Percentiles rank a stretch among this genome's conserved stretches.
Conservation (phyloP, 2,329 filamentous ascomycete genomes). For the Hawksworthiomyces lignivorus region DNA sequence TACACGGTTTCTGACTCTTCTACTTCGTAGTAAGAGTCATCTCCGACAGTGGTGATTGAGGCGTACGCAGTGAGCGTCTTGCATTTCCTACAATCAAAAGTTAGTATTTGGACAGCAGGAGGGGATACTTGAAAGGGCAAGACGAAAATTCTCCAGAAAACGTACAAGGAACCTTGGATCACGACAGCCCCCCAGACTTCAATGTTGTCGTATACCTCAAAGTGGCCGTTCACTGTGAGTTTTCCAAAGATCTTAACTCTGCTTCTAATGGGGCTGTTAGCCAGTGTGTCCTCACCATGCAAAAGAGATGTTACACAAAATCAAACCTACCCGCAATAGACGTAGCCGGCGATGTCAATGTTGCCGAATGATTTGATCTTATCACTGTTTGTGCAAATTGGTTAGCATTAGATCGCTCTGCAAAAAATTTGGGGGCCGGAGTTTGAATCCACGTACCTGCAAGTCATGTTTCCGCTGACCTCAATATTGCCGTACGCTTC, state of each 20-base stretch:
- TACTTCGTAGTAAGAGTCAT: conserved; percentile 34
- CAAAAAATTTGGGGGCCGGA: too few species aligned
- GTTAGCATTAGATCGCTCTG: too few species aligned
- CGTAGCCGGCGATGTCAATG: conserved; percentile 32
- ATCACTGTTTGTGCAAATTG: conserved; percentile 28
- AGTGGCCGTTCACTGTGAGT: conserved; percentile 33
- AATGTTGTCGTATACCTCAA: conserved; percentile 32
- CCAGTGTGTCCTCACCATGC: too few species aligned
- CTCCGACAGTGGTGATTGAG: conserved; percentile 38
- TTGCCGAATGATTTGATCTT: conserved; percentile 40
- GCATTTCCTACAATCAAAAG: conserved; percentile 35
- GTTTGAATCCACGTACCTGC: conserved; percentile 30
- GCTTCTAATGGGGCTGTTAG: conserved; percentile 22
- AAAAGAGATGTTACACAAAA: too few species aligned
- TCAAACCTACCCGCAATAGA: conserved; percentile 30
- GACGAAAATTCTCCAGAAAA: too few species aligned
- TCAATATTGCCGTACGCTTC: conserved; percentile 39
- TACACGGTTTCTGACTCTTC: conserved; percentile 35
- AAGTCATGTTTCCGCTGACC: conserved; percentile 34
- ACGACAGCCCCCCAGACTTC: conserved; percentile 41
- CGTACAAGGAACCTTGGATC: conserved; percentile 37
- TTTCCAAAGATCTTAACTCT: conserved; percentile 41
- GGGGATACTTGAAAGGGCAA: too few species aligned
- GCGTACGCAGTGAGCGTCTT: conserved; percentile 36
- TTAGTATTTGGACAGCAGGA: not conserved